Conservation (phyloP, 2,329 filamentous ascomycete species). For the Hysterium pulicare region DNA sequence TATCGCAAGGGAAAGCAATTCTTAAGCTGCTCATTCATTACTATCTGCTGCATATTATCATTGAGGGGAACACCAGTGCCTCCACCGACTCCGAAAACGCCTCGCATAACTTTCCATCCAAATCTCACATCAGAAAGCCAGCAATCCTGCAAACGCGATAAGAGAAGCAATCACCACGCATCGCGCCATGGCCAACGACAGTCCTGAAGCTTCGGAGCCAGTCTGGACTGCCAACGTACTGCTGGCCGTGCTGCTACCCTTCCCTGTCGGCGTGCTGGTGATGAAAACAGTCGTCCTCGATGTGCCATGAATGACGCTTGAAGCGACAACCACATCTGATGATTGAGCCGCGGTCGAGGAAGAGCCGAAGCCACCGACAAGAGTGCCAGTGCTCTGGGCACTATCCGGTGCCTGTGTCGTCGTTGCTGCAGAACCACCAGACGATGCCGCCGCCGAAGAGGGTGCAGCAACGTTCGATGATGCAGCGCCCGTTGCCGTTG, state of each 20-base stretch:
- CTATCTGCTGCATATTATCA: too few relatives aligned
- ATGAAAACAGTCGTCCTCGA: not conserved
- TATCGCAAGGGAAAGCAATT: too few relatives aligned
- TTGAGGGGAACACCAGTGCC: too few relatives aligned
- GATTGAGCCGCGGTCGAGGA: conserved; percentile 3
- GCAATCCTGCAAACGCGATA: conserved; percentile 9
- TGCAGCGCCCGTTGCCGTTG: not conserved
- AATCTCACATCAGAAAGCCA: conserved; percentile 7
- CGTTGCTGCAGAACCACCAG: not conserved
- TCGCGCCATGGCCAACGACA: conserved; percentile 5
- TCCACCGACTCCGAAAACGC: too few relatives aligned
- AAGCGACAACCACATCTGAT: conserved; percentile 3
- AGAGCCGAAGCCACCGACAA: not conserved
- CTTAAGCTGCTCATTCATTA: too few relatives aligned
- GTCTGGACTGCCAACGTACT: conserved; percentile 7
- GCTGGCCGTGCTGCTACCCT: not conserved
- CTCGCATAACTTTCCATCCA: too few relatives aligned
- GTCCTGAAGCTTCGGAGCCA: conserved; percentile 7
- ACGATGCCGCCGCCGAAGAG: not conserved
- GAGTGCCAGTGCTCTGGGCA: not conserved
- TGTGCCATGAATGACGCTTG: conserved; percentile 3
- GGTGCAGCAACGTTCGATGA: not conserved
- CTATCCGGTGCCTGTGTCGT: not conserved
- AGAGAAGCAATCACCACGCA: conserved; percentile 6
- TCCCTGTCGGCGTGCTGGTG: conserved; percentile 5